Conservation (phyloP, 306 rosid species). For the Quercus cerris region DNA sequence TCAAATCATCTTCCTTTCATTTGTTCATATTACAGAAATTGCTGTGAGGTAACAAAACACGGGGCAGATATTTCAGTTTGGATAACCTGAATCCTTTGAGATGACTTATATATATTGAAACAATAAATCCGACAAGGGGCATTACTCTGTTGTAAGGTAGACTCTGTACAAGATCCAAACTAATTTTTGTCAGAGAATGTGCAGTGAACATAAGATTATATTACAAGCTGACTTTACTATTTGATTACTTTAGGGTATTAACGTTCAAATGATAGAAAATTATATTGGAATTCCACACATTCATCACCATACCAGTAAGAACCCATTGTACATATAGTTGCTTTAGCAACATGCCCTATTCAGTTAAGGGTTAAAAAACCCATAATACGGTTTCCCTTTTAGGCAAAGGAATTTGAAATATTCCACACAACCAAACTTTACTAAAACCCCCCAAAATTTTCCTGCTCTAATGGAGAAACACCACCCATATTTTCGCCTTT, state of each 20-base stretch:
- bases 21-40: no score
- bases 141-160: not conserved
- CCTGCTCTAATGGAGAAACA: constrained; percentile 23
- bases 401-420: constrained; percentile 7
- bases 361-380: constrained; percentile 20
- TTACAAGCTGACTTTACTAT: not conserved
- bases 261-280: not conserved
- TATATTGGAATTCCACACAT: not conserved
- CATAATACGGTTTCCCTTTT: not conserved
- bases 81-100: no score
- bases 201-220: not conserved
- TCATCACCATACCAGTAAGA: not conserved
- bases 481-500: constrained; percentile 1
- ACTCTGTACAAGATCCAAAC: not conserved
- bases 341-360: constrained; percentile 21
- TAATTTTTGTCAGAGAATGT: not conserved
- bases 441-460: constrained; percentile 28
- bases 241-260: not conserved
- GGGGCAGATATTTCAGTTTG: not conserved
- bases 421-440: constrained; percentile 16
- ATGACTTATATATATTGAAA: not conserved
- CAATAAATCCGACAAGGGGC: not conserved
- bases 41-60: no score
- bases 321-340: constrained; percentile 26
- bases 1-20: no score